These are phyloP conservation scores for Suillus subaureus DNA, from an alignment of 768 basidiomycete genomes.

Conservation along the genomic window DNA sequence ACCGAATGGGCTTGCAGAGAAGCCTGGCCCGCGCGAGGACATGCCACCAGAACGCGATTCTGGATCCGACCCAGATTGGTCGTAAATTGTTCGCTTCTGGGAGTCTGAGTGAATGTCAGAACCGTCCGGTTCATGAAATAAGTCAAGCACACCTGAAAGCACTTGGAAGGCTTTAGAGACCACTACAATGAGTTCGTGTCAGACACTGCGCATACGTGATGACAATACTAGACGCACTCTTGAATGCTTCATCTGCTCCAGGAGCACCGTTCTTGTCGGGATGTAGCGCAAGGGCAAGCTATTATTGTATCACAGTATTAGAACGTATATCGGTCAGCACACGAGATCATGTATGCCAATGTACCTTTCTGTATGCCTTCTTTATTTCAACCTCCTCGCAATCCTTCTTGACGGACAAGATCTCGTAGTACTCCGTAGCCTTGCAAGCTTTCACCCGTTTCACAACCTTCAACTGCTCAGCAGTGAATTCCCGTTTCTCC, in stretches of 20 bases:
- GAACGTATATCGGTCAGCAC: constrained; percentile 2
- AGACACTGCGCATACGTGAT: constrained; percentile 4
- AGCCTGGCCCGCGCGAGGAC: constrained; percentile 55
- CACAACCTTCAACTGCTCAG: constrained; percentile 81
- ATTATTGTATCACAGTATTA: constrained; percentile 13
- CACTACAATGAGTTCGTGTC: constrained; percentile 52
- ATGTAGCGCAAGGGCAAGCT: constrained; percentile 89
- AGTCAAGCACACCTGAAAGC: constrained; percentile 60
- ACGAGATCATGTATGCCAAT: constrained; percentile 23
- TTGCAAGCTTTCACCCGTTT: constrained; percentile 86
- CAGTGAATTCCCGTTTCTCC: constrained; percentile 84
- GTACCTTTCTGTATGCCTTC: constrained; percentile 95
- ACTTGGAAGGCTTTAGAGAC: constrained; percentile 98
- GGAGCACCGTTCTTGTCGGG: constrained; percentile 96
- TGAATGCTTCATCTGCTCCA: constrained; percentile 98
- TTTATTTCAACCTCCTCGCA: constrained; percentile 87
- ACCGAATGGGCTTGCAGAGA: constrained; percentile 51
- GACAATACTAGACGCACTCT: constrained; percentile 58
- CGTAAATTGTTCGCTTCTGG: constrained; percentile 87
- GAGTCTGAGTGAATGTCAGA: constrained; percentile 52
- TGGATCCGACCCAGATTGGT: constrained; percentile 85
- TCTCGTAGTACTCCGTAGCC: constrained; percentile 91
- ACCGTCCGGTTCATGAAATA: neutral
- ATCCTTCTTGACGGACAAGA: constrained; percentile 74
- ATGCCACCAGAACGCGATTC: constrained; percentile 79